These are phyloP conservation scores for Pseudogymnoascus sp. DNA, from an alignment of 2,329 filamentous ascomycete species.

Conservation along the genomic window DNA sequence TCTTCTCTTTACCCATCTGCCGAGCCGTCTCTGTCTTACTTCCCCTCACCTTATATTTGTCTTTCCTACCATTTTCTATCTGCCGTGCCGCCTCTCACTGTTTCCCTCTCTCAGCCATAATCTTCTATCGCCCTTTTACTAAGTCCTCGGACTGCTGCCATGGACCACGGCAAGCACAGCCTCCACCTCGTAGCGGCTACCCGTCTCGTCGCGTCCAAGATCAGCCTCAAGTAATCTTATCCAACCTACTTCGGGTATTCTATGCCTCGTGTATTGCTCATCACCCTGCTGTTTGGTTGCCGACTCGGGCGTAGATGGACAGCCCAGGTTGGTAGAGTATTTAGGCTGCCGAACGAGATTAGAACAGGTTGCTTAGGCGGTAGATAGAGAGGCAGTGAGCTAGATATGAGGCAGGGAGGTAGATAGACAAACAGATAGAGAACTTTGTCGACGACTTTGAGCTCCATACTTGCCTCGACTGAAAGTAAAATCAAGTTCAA, in stretches of 20 bases:
- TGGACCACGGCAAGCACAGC: not conserved
- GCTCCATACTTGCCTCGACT: no score
- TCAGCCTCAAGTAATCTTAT: not conserved
- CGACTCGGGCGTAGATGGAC: not conserved
- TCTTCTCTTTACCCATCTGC: not conserved
- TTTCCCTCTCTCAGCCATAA: not conserved
- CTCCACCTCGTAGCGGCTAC: not conserved
- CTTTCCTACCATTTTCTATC: not conserved
- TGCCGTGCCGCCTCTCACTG: not conserved
- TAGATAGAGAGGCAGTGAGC: not conserved
- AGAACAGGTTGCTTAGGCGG: not conserved
- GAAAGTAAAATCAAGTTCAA: not conserved
- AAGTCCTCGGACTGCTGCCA: no score
- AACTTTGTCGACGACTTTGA: not conserved
- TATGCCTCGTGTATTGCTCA: not conserved
- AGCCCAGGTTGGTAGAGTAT: not conserved
- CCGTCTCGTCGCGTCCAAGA: not conserved
- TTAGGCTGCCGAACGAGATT: not conserved
- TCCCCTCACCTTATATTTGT: not conserved
- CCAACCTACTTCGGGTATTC: not conserved
- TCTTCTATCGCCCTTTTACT: not conserved
- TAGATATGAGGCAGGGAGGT: not conserved
- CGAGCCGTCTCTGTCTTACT: not conserved
- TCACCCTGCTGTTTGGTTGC: not conserved
- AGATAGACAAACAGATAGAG: not conserved